These are phyloP conservation scores for Galerina marginata DNA, from an alignment of 768 basidiomycete genomes.

Conservation along the genomic window DNA sequence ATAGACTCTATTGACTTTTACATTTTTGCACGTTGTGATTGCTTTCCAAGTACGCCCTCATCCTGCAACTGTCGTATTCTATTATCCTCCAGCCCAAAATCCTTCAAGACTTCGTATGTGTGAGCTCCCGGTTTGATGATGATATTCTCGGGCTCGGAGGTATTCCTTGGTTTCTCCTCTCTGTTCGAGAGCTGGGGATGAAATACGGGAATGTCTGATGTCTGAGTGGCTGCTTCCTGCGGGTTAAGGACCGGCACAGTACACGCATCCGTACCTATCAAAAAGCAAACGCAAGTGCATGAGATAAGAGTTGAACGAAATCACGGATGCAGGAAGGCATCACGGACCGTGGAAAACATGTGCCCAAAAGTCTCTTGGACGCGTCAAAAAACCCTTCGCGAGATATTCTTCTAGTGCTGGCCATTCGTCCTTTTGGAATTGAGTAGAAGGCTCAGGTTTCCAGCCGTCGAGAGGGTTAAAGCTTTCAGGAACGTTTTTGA, in stretches of 20 bases:
- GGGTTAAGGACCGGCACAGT: constrained; percentile 70
- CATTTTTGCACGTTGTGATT: constrained; percentile 22
- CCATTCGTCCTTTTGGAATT: constrained; percentile 58
- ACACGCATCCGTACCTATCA: constrained; percentile 73
- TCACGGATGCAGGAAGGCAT: background rate
- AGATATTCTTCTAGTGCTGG: constrained; percentile 60
- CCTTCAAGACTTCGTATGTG: constrained; percentile 56
- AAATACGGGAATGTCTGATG: constrained; percentile 51
- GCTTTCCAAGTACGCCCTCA: constrained; percentile 54
- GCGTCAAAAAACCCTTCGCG: constrained; percentile 63
- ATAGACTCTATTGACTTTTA: constrained; percentile 1
- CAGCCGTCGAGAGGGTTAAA: constrained; percentile 55
- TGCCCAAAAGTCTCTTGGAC: constrained; percentile 73
- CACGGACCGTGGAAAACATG: constrained; percentile 64
- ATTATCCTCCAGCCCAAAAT: constrained; percentile 51
- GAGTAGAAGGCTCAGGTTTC: constrained; percentile 55
- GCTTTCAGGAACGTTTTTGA: constrained; percentile 49
- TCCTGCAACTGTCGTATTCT: constrained; percentile 44
- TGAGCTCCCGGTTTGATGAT: constrained; percentile 55
- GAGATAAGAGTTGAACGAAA: background rate
- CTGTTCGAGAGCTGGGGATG: constrained; percentile 49
- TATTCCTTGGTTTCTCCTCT: background rate
- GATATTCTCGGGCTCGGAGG: constrained; percentile 14
- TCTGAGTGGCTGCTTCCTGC: constrained; percentile 57
- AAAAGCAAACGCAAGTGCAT: background rate